Evolutionary conservation across 2,329 filamentous ascomycete genomes (phyloP).

Genomic region (Aspergillus sp.): DNA sequence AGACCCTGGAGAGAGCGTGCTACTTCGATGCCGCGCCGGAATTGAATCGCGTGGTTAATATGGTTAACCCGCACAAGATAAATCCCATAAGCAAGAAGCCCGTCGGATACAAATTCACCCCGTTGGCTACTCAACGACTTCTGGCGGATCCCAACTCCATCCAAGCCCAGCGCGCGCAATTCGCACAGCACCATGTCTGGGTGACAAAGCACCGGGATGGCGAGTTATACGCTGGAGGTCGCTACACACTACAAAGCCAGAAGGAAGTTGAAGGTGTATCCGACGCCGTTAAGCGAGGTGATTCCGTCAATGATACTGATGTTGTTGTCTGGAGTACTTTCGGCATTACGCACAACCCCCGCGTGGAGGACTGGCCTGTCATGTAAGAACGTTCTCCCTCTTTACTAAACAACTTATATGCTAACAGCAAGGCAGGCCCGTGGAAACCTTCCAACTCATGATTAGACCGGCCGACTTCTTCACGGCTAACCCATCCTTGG

Average conservation of each 20-base stretch:
- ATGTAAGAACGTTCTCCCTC: conserved; percentile 30
- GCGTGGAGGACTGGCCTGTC: conserved; percentile 47
- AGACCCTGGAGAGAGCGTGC: conserved; percentile 48
- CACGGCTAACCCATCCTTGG: conserved; percentile 52
- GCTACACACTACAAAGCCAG: conserved; percentile 55
- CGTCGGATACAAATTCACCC: conserved; percentile 58
- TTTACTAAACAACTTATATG: background rate
- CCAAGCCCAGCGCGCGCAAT: conserved; percentile 54
- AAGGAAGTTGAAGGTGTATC: conserved; percentile 38
- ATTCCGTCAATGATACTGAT: conserved; percentile 39
- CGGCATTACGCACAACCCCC: conserved; percentile 47
- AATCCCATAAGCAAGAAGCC: conserved; percentile 56
- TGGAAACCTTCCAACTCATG: conserved; percentile 40
- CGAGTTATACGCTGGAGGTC: conserved; percentile 55
- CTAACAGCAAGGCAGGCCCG: conserved; percentile 28
- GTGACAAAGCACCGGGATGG: conserved; percentile 53
- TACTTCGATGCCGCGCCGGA: conserved; percentile 48
- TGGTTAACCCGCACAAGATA: conserved; percentile 53
- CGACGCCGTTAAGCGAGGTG: conserved; percentile 33
- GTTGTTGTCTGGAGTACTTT: conserved; percentile 48
- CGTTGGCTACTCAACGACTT: conserved; percentile 57
- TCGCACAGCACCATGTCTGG: conserved; percentile 57
- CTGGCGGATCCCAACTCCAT: conserved; percentile 55
- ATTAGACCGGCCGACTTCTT: conserved; percentile 57
- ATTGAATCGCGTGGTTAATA: conserved; percentile 56